Percentiles rank a stretch among this genome's conserved stretches.
Evolutionary conservation across 768 basidiomycete species (phyloP).

Genomic region (Kwoniella shandongensis): DNA sequence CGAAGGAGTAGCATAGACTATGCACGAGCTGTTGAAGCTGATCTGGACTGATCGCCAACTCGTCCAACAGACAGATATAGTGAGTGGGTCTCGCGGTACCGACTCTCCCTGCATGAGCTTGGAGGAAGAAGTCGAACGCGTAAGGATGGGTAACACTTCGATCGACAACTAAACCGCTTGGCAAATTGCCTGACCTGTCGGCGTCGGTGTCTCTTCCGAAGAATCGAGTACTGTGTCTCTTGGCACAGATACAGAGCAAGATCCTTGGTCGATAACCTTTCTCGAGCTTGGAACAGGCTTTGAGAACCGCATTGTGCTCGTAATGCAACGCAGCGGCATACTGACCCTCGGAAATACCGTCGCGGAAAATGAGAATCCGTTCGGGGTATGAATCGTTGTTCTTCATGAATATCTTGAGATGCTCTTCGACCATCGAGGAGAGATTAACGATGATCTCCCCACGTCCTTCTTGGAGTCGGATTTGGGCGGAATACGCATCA

Average conservation of each 20-base stretch:
- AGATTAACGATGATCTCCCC: constrained; percentile 51
- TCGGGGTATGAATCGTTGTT: constrained; percentile 43
- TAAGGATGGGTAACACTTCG: constrained; percentile 46
- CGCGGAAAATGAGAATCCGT: constrained; percentile 52
- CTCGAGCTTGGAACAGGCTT: constrained; percentile 37
- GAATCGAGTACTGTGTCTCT: constrained; percentile 51
- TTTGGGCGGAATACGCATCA: constrained; percentile 39
- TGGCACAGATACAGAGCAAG: constrained; percentile 47
- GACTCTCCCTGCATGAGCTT: constrained; percentile 49
- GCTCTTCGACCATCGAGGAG: constrained; percentile 42
- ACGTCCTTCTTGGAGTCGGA: constrained; percentile 51
- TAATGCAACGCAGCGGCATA: constrained; percentile 48
- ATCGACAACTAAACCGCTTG: constrained; percentile 47
- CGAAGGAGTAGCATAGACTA: constrained; percentile 45
- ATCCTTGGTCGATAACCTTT: constrained; percentile 33
- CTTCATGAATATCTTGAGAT: constrained; percentile 46
- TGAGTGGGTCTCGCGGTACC: constrained; percentile 53
- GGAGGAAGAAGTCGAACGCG: constrained; percentile 52
- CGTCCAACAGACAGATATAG: constrained; percentile 48
- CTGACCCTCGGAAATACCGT: constrained; percentile 52
- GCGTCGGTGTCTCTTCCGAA: constrained; percentile 35
- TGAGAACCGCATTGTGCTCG: constrained; percentile 47
- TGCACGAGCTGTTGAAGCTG: constrained; percentile 47
- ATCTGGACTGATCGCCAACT: constrained; percentile 44
- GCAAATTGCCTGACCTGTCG: constrained; percentile 47